These are phyloP conservation scores for Irpex sp. DNA, from an alignment of 1,284 basidiomycete genomes.

Conservation along the genomic window DNA sequence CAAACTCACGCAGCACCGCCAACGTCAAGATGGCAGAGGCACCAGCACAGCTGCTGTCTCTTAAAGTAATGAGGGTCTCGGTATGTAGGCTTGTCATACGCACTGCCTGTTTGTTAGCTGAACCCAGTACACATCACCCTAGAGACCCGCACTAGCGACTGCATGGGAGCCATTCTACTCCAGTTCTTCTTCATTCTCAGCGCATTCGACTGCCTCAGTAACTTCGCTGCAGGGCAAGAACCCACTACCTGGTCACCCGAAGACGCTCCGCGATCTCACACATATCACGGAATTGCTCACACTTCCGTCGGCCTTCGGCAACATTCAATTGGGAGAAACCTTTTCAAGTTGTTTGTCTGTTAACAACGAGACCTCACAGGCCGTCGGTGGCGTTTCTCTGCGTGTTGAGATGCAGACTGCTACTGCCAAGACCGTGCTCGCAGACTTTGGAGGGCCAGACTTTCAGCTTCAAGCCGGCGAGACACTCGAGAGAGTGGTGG, in stretches of 20 bases:
- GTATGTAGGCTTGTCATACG: slow-evolving; percentile 40
- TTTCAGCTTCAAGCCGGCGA: slow-evolving; percentile 46
- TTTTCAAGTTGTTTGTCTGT: slow-evolving; percentile 76
- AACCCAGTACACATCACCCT: slow-evolving; percentile 6
- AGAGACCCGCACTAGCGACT: slow-evolving; percentile 72
- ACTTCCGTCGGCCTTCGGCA: slow-evolving; percentile 73
- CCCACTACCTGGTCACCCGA: slow-evolving; percentile 70
- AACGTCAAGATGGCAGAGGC: slow-evolving; percentile 38
- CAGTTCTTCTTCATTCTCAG: slow-evolving; percentile 72
- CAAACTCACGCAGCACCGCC: neutral
- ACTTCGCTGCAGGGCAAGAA: slow-evolving; percentile 71
- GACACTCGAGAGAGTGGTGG: slow-evolving; percentile 61
- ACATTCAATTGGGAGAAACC: slow-evolving; percentile 78
- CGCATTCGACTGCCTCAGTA: slow-evolving; percentile 71
- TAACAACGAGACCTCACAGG: slow-evolving; percentile 68
- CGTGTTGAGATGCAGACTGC: slow-evolving; percentile 78
- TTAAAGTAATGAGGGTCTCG: slow-evolving; percentile 81
- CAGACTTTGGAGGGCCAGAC: slow-evolving; percentile 56
- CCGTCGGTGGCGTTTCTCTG: slow-evolving; percentile 55
- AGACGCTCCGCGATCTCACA: slow-evolving; percentile 75
- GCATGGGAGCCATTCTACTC: slow-evolving; percentile 85
- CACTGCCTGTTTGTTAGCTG: neutral
- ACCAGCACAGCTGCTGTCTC: slow-evolving; percentile 59
- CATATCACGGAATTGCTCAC: slow-evolving; percentile 70
- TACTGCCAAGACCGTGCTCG: slow-evolving; percentile 56